phyloP scores from a whole-genome alignment of 1,284 basidiomycete species.

The Pseudozyma flocculosa region DNA sequence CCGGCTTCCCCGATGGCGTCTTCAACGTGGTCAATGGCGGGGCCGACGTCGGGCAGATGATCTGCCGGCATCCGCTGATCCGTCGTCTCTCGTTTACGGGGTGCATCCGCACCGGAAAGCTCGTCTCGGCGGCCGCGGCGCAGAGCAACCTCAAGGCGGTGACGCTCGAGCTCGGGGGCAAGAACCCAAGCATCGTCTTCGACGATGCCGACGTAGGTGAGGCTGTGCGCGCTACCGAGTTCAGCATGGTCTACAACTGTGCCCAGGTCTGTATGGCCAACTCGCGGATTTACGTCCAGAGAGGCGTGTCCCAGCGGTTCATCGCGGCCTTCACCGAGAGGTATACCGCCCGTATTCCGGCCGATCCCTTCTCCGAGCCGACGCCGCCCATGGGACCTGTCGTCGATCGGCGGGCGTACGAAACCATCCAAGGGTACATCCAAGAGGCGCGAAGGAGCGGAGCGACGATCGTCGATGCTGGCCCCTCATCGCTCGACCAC shows the following conservation, averaged over 20 bases:
- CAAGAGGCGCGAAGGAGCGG: conserved; percentile 82
- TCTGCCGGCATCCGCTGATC: conserved; percentile 66
- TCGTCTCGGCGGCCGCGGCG: conserved; percentile 76
- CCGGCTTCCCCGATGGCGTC: conserved; percentile 75
- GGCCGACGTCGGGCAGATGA: conserved; percentile 71
- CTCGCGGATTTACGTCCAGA: conserved; percentile 73
- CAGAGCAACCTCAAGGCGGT: conserved; percentile 81
- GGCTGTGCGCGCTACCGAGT: conserved; percentile 66
- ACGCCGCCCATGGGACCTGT: conserved; percentile 80
- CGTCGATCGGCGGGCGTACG: conserved; percentile 73
- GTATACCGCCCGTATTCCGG: conserved; percentile 63
- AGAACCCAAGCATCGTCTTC: conserved; percentile 79
- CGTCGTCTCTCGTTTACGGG: conserved; percentile 67
- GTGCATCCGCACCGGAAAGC: conserved; percentile 69
- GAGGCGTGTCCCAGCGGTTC: conserved; percentile 67
- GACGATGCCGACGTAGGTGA: conserved; percentile 62
- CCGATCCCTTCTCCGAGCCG: conserved; percentile 74
- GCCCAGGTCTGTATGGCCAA: conserved; percentile 66
- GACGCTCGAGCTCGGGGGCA: conserved; percentile 76
- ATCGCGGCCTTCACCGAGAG: conserved; percentile 63
- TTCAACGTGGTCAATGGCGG: conserved; percentile 79
- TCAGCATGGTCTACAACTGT: conserved; percentile 73
- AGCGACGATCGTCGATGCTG: conserved; percentile 70
- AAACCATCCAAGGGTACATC: conserved; percentile 87
- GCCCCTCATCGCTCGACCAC: conserved; percentile 55